A percentile compares a stretch with the other conserved stretches of the same genome.
Conservation (phyloP, 306 rosid genomes). For the Fragaria nilgerrensis region DNA sequence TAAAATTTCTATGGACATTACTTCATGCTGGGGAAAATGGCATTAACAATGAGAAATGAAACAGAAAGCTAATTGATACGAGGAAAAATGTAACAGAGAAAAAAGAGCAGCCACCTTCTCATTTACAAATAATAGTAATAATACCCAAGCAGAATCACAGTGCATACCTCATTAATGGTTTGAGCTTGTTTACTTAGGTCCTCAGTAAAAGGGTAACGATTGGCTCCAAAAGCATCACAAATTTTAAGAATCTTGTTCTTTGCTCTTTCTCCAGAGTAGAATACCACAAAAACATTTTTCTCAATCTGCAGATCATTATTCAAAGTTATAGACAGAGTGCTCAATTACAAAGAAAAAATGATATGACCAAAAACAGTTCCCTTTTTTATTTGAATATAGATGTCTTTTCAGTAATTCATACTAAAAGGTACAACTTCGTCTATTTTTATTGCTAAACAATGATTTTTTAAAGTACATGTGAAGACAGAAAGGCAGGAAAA, state of each 20-base stretch:
- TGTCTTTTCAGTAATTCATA: neutral
- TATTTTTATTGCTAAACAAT: neutral
- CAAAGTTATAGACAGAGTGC: conserved; percentile 13
- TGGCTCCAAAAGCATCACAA: conserved; percentile 96
- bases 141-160: conserved; percentile 21
- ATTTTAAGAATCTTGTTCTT: conserved; percentile 88
- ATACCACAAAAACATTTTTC: conserved; percentile 90
- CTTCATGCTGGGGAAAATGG: neutral
- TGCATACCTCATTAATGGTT: conserved; percentile 40
- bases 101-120: conserved; percentile 6
- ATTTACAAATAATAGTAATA: neutral
- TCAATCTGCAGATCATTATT: conserved; percentile 58
- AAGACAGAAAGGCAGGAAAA: neutral
- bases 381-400: neutral
- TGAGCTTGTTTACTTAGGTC: conserved; percentile 47
- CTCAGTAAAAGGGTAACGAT: conserved; percentile 90
- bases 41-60: neutral
- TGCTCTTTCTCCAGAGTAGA: conserved; percentile 87
- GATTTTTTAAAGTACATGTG: neutral
- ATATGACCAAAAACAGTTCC: conserved; percentile 1
- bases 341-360: conserved; percentile 8
- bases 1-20: neutral
- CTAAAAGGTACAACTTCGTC: neutral
- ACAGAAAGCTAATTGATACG: neutral
- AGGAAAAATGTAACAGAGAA: conserved; percentile 1